Percentiles rank a stretch among this genome's conserved stretches.
phyloP scores from a whole-genome alignment of 2,329 filamentous ascomycete genomes.

The Berkeleyomyces rouxiae region DNA sequence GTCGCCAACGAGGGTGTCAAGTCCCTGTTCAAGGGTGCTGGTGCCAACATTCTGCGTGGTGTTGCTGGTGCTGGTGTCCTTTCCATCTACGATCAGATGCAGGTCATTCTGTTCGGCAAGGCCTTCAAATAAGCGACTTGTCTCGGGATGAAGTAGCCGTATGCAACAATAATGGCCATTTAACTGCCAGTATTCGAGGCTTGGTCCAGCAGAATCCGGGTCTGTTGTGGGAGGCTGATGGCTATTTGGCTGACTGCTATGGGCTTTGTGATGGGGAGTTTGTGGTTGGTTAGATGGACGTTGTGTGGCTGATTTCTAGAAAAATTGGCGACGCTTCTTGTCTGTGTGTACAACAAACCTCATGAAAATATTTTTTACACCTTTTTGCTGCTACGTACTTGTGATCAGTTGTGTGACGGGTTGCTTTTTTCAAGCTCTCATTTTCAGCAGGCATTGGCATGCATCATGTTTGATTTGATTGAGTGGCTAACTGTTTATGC shows the following conservation, averaged over 20 bases:
- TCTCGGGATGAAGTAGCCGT: conserved; percentile 7
- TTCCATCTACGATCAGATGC: conserved; percentile 99
- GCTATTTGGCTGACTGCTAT: not conserved
- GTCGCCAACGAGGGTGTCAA: conserved; percentile 92
- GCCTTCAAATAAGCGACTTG: conserved; percentile 64
- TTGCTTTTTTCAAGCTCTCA: not conserved
- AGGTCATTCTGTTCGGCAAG: conserved; percentile 99
- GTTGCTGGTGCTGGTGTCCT: conserved; percentile 99
- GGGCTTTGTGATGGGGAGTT: not conserved
- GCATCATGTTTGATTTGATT: no score
- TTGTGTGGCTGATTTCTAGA: not conserved
- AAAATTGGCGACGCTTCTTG: conserved; percentile 4
- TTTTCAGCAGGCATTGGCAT: no score
- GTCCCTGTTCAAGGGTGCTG: conserved; percentile 99
- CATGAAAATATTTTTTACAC: conserved; percentile 10
- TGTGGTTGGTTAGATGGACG: conserved; percentile 10
- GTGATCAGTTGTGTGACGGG: not conserved
- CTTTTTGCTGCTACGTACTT: not conserved
- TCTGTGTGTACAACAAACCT: conserved; percentile 13
- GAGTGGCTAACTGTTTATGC: no score
- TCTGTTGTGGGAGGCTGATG: not conserved
- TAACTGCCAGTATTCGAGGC: not conserved
- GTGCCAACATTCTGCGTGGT: conserved; percentile 99
- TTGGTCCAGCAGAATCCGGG: not conserved
- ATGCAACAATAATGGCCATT: not conserved